phyloP scores from a whole-genome alignment of 116 monocot species.

The Cymodocea nodosa region DNA sequence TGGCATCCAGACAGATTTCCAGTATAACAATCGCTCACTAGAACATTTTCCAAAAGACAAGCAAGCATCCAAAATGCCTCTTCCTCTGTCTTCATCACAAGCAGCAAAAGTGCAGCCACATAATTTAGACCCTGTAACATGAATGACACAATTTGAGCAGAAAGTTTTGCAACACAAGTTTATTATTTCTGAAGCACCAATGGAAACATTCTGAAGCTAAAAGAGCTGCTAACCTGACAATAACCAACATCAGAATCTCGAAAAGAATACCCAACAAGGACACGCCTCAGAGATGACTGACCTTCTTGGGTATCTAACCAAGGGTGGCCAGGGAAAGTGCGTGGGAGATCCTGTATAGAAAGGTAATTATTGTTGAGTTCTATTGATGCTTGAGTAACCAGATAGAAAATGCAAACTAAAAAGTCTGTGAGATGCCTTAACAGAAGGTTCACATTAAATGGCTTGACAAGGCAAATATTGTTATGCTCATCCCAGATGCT shows the following conservation, averaged over 20 bases:
- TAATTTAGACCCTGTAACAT: constrained; percentile 84
- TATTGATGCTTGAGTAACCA: no score
- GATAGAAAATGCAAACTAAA: no score
- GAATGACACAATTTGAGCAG: neutral
- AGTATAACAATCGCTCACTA: constrained; percentile 95
- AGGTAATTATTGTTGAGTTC: no score
- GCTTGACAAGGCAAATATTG: no score
- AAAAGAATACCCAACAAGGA: constrained; percentile 96
- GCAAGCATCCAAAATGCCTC: constrained; percentile 99
- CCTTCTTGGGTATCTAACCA: constrained; percentile 92
- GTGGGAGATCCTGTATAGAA: constrained; percentile 73
- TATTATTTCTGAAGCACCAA: neutral
- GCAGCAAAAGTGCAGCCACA: constrained; percentile 76
- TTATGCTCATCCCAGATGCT: no score
- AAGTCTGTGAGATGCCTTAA: no score
- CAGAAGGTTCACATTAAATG: no score
- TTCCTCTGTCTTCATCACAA: constrained; percentile 96
- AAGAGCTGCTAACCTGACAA: constrained; percentile 52
- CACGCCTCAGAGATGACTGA: constrained; percentile 78
- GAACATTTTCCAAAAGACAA: constrained; percentile 89
- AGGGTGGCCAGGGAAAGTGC: constrained; percentile 88
- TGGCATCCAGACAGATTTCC: constrained; percentile 96
- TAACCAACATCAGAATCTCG: constrained; percentile 98
- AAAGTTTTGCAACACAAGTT: no score
- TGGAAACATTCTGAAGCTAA: neutral